These are phyloP conservation scores for Melampsora abietis-canadensis DNA, from an alignment of 1,284 basidiomycete species.

Conservation along the genomic window DNA sequence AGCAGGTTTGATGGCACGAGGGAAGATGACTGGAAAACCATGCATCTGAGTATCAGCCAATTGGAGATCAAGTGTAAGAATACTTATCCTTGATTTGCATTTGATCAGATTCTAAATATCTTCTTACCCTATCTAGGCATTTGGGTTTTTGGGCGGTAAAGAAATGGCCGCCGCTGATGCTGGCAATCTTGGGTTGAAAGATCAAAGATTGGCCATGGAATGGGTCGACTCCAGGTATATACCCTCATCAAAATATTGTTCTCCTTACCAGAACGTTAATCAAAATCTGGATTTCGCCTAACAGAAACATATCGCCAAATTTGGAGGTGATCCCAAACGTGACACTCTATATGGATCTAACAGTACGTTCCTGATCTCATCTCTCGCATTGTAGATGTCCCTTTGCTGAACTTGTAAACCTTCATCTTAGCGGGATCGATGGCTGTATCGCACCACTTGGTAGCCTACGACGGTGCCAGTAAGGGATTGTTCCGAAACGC, in stretches of 20 bases:
- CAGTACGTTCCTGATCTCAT: not conserved
- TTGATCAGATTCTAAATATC: not conserved
- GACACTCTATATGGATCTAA: not conserved
- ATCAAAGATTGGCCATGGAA: constrained; percentile 19
- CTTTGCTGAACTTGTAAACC: not conserved
- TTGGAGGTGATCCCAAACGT: constrained; percentile 5
- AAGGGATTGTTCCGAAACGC: not conserved
- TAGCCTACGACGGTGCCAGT: not conserved
- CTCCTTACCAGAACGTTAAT: too few relatives aligned
- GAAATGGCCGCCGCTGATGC: constrained; percentile 2
- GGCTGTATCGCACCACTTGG: not conserved
- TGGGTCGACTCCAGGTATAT: constrained; percentile 26
- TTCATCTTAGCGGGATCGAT: not conserved
- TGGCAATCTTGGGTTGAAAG: constrained; percentile 28
- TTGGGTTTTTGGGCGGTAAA: constrained; percentile 34
- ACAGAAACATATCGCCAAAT: not conserved
- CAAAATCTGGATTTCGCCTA: too few relatives aligned
- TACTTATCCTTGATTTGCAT: not conserved
- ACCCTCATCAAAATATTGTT: not conserved
- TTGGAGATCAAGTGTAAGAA: not conserved
- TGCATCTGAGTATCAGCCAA: constrained; percentile 1
- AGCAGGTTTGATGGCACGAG: constrained; percentile 3
- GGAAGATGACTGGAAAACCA: not conserved
- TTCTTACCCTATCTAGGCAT: not conserved
- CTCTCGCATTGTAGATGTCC: not conserved